Conservation (phyloP, 352 stramenopile genomes). For the Pythium dissotocum region DNA sequence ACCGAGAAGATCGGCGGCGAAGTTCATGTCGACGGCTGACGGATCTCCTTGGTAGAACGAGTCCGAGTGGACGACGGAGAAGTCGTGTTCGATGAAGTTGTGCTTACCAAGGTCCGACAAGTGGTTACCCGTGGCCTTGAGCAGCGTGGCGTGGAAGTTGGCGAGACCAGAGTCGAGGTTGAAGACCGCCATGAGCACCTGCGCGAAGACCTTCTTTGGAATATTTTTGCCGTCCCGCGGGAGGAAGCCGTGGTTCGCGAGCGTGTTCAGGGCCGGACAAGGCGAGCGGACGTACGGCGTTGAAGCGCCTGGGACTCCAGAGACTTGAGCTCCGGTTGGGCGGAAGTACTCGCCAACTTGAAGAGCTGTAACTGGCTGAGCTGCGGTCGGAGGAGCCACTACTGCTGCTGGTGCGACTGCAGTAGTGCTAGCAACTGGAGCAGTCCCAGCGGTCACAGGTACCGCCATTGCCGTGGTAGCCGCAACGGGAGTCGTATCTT, state of each 20-base stretch:
- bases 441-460: neutral
- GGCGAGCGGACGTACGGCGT: conserved; percentile 29
- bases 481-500: neutral
- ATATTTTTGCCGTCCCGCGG: conserved; percentile 49
- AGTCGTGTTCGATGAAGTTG: conserved; percentile 57
- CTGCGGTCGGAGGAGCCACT: too few species aligned
- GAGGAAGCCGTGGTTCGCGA: conserved; percentile 60
- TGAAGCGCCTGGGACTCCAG: conserved; percentile 1
- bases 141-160: conserved; percentile 27
- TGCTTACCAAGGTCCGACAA: conserved; percentile 39
- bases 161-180: conserved; percentile 21
- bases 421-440: too few species aligned
- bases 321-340: conserved; percentile 14
- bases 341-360: conserved; percentile 15
- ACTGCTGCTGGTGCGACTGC: neutral
- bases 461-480: neutral
- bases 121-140: conserved; percentile 20
- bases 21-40: conserved; percentile 29
- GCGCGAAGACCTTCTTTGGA: neutral
- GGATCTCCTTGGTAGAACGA: conserved; percentile 39
- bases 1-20: conserved; percentile 37
- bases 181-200: neutral
- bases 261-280: conserved; percentile 60
- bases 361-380: neutral
- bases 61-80: conserved; percentile 45